Conservation (phyloP, 148 eudicot genomes). For the Tetragonia tetragonoides region DNA sequence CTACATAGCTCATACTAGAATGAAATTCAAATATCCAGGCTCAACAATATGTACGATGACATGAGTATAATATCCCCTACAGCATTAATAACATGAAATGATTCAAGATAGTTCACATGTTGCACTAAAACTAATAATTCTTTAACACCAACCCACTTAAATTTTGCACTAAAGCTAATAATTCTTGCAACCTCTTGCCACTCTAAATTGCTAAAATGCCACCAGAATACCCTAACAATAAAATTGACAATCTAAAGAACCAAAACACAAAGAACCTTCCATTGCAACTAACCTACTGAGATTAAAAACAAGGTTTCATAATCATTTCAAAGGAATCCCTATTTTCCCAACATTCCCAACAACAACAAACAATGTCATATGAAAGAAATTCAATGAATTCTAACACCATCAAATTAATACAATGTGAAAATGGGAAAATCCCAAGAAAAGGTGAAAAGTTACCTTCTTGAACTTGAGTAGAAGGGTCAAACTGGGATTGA, state of each 20-base stretch:
- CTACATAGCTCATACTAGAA: background rate
- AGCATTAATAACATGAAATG: background rate
- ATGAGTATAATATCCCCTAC: background rate
- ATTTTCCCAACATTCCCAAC: background rate
- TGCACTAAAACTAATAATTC: too few species aligned
- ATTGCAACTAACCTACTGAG: background rate
- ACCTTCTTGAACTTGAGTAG: slow-evolving; percentile 41
- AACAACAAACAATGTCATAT: background rate
- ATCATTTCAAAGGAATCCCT: background rate
- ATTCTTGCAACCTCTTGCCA: background rate
- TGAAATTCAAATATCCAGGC: background rate
- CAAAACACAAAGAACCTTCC: background rate
- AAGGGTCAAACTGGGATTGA: slow-evolving; percentile 43
- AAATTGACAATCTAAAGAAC: background rate
- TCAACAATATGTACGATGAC: background rate
- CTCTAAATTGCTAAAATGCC: background rate
- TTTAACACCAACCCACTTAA: background rate
- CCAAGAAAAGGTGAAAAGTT: background rate
- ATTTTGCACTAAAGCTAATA: background rate
- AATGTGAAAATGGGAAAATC: background rate
- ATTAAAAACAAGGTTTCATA: background rate
- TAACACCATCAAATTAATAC: background rate
- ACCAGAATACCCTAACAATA: background rate
- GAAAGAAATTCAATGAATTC: background rate
- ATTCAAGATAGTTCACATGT: background rate